Evolutionary conservation across 2,329 filamentous ascomycete genomes (phyloP).

Genomic region (Beauveria australis): DNA sequence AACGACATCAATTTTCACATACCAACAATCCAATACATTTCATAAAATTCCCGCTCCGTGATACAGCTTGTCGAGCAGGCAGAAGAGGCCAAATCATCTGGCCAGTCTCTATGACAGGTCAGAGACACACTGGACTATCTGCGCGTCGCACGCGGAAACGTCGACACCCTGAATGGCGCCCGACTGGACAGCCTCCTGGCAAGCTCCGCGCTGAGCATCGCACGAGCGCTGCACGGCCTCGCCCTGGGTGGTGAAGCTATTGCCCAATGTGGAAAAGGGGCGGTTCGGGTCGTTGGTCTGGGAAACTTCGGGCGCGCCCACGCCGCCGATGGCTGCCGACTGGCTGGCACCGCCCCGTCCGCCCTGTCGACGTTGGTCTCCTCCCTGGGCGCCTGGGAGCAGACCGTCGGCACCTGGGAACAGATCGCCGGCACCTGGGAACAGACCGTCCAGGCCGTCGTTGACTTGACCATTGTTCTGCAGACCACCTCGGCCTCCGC

Average conservation of each 20-base stretch:
- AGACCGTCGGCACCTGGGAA: too few species aligned
- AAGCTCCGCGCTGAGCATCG: constrained; percentile 55
- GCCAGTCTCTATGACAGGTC: constrained; percentile 20
- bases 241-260: constrained; percentile 47
- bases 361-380: constrained; percentile 6
- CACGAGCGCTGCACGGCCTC: constrained; percentile 54
- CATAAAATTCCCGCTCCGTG: not conserved
- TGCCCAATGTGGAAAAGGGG: constrained; percentile 48
- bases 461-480: constrained; percentile 11
- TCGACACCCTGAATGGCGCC: constrained; percentile 33
- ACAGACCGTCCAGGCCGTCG: not conserved
- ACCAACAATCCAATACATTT: not conserved
- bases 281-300: constrained; percentile 39
- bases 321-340: constrained; percentile 38
- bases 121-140: constrained; percentile 37
- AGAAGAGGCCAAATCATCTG: not conserved
- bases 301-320: constrained; percentile 41
- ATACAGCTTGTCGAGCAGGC: not conserved
- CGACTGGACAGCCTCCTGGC: constrained; percentile 47
- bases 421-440: too few species aligned
- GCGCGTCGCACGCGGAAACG: constrained; percentile 45
- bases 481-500: not conserved
- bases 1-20: not conserved
- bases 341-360: constrained; percentile 18
- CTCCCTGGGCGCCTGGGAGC: not conserved